Evolutionary conservation across 2,329 filamentous ascomycete species (phyloP), one percentile per base, ranked within the genome.

Genomic region (Eurotiales sp.): DNA sequence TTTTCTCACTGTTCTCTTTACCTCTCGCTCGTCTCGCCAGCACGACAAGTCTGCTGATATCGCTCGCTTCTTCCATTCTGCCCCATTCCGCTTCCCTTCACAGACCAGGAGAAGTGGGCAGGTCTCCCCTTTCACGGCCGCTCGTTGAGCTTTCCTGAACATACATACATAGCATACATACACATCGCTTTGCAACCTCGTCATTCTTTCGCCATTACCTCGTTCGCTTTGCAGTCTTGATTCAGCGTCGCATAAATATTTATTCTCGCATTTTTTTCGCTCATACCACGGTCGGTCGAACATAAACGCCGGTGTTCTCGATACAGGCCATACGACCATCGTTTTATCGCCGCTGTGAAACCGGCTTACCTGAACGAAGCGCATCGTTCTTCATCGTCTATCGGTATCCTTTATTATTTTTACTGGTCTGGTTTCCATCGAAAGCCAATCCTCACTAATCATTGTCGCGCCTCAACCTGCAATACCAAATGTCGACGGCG

Each of bases 151-250:
- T 15, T 46, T 15, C 36, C 36, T 40, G 46, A 40, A 48, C 36
- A 48, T 48, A 48, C 17, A 30, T 41, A 41, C 19, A 23, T 30
- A 30, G n/a, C 34, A 47, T 48, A 41, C 19, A 48, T 41, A 41
- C 17, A 40, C 25, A 25, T 32, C 39, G 25, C 30, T 23, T 46
- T 30, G n/a, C 43, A 22, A 23, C 12, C 14, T 23, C 22, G 22
- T 17, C 25, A 36, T 25, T 30, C n/a, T 37, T 27, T 27, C 11
- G 25, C 27, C 8, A 14, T 40, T 8, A 11, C 17, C 15, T 41
- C 36, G 36, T 39, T 41, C 46, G 36, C 25, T 23, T 32, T 41
- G 36, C 22, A 48, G 21, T 15, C 34, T 15, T 37, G n/a, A 15
- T 19, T 21, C 8, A 34, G 8, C 29, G 10, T 8, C 21, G 21